Evolutionary conservation across 371 early-diverging fungal species (phyloP).

Genomic region (Lichtheimia ornata): DNA sequence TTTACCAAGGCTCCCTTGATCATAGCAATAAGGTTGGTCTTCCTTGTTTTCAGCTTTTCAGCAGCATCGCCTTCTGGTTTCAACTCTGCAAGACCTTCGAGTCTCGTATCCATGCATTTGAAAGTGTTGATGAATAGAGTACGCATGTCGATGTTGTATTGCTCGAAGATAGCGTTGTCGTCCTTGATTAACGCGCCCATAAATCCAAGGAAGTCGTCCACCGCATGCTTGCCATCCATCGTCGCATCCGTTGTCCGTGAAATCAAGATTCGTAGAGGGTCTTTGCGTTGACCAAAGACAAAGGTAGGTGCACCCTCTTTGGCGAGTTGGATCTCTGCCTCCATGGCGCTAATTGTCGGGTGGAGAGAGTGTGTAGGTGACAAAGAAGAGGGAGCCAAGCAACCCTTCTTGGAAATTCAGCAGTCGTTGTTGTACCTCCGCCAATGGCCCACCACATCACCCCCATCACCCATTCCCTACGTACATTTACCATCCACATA

Average conservation of each 20-base stretch:
- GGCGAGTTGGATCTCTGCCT: background rate
- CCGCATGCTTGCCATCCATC: constrained; percentile 26
- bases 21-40: constrained; percentile 30
- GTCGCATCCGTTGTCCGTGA: constrained; percentile 23
- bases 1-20: constrained; percentile 36
- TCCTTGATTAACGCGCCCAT: constrained; percentile 29
- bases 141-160: constrained; percentile 19
- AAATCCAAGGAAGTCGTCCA: constrained; percentile 29
- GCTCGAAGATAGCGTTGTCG: constrained; percentile 20
- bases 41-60: constrained; percentile 9
- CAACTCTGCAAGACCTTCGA: constrained; percentile 35
- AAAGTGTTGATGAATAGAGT: constrained; percentile 33
- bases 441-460: no score
- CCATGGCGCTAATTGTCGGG: background rate
- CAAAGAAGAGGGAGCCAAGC: background rate
- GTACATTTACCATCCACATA: no score
- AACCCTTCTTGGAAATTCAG: background rate
- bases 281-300: background rate
- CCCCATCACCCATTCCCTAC: no score
- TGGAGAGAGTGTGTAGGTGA: background rate
- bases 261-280: constrained; percentile 24
- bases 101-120: constrained; percentile 29
- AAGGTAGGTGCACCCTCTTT: background rate
- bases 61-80: constrained; percentile 13
- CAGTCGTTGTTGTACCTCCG: no score